phyloP scores from a whole-genome alignment of 345 rosid species.

The Eucalyptus grandis region DNA sequence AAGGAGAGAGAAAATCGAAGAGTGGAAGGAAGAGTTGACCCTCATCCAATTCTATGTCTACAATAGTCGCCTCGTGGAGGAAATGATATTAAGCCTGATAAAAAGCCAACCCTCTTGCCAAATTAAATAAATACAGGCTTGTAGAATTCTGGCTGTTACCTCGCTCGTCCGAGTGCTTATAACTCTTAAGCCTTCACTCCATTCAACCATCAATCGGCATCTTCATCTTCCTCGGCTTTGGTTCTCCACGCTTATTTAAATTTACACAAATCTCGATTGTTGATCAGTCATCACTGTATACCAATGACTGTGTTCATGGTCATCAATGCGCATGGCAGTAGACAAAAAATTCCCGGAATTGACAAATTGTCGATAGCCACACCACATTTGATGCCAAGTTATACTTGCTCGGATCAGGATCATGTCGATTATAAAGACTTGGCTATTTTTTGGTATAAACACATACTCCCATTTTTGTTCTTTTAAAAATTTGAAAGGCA shows the following conservation, averaged over 20 bases:
- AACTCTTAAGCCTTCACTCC: not conserved
- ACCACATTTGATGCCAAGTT: too few relatives aligned
- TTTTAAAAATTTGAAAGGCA: too few relatives aligned
- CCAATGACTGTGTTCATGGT: too few relatives aligned
- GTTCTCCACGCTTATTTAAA: not conserved
- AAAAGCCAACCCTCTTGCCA: too few relatives aligned
- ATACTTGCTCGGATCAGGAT: too few relatives aligned
- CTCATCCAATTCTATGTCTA: conserved; percentile 8
- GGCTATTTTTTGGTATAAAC: too few relatives aligned
- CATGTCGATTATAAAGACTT: too few relatives aligned
- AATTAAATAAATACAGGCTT: too few relatives aligned
- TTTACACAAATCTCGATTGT: not conserved
- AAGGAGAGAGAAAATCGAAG: not conserved
- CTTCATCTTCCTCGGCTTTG: not conserved
- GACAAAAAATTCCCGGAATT: too few relatives aligned
- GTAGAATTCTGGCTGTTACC: not conserved
- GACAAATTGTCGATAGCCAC: too few relatives aligned
- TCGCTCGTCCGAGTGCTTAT: not conserved
- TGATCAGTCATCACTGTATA: not conserved
- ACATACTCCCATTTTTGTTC: too few relatives aligned
- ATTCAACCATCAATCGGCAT: not conserved
- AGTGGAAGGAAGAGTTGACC: not conserved
- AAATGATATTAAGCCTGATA: not conserved
- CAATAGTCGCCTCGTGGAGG: not conserved
- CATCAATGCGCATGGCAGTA: too few relatives aligned